Evolutionary conservation across 2,329 filamentous ascomycete species (phyloP).

Genomic region (Eurotiales sp.): DNA sequence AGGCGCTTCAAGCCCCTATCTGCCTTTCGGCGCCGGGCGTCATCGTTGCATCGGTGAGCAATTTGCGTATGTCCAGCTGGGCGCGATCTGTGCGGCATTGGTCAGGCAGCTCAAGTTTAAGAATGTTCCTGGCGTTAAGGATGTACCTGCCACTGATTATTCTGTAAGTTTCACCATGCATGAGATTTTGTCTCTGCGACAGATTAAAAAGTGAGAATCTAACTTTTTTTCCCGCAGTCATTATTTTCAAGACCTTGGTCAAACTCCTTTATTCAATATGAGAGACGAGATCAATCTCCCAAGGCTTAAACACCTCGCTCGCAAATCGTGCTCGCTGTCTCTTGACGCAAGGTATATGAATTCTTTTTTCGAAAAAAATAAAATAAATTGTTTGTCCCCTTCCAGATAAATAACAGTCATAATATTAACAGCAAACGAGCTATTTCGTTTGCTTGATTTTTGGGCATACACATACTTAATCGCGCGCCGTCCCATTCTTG

Average conservation of each 20-base stretch:
- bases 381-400: too few species aligned
- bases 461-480: neutral
- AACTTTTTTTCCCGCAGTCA: conserved; percentile 32
- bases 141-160: conserved; percentile 64
- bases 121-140: conserved; percentile 53
- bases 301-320: conserved; percentile 18
- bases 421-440: neutral
- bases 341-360: neutral
- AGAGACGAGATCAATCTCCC: conserved; percentile 41
- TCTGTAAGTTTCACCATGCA: conserved; percentile 38
- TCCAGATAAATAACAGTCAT: neutral
- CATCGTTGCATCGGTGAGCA: conserved; percentile 74
- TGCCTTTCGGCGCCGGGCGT: conserved; percentile 69
- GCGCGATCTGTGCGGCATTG: conserved; percentile 60
- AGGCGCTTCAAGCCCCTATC: conserved; percentile 59
- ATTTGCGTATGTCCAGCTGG: conserved; percentile 68
- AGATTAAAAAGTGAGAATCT: too few species aligned
- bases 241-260: conserved; percentile 71
- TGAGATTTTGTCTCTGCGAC: too few species aligned
- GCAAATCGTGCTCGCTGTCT: neutral
- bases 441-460: neutral
- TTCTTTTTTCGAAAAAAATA: neutral
- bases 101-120: conserved; percentile 59
- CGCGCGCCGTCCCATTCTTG: conserved; percentile 5
- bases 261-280: conserved; percentile 71